Evolutionary conservation across 345 rosid species (phyloP), one percentile per base, ranked within the genome.

Genomic region (Conringia planisiliqua): DNA sequence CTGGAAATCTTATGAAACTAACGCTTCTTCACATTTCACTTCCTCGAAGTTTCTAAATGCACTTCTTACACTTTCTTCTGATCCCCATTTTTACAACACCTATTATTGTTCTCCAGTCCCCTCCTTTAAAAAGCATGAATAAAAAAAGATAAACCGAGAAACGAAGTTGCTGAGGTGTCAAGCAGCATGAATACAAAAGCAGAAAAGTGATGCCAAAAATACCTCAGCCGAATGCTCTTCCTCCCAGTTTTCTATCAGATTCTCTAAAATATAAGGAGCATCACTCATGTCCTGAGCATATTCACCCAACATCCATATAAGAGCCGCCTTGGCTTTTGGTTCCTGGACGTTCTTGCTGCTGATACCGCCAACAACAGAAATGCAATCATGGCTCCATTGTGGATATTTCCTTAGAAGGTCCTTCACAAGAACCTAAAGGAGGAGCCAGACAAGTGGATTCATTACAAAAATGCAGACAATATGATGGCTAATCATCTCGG

Each of bases 301-400:
- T 82, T 92, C 99, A 63, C 99, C 99, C 82, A 95, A 76, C 97
- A 95, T 95, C 99, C 97, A 95, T 85, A 92, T 92, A 74, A 95
- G 96, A 64, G 99, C 97, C 18, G 99, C 88, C 82, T 95, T 95
- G 24, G 93, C 99, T 80, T 95, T 95, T 10, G 99, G 93, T 80
- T 95, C 99, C 78, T 90, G 96, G 67, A 95, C 81, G 80, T 89
- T 92, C 40, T 89, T 85, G 79, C 93, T 90, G 82, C 99, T 95
- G 71, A 95, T 95, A 84, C 88, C 88, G 63, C 99, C 99, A 78
- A 95, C 99, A 84, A 92, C 99, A 64, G 97, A 97, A 81, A 95
- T 95, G 85, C 99, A 95, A 71, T 95, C 97, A 17, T 95, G 97
- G 84, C 99, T 95, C 99, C 97, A 95, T 59, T 95, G 99, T 7